phyloP scores from a whole-genome alignment of 139 green algal species.

The Chlamydomonas schloesseri region DNA sequence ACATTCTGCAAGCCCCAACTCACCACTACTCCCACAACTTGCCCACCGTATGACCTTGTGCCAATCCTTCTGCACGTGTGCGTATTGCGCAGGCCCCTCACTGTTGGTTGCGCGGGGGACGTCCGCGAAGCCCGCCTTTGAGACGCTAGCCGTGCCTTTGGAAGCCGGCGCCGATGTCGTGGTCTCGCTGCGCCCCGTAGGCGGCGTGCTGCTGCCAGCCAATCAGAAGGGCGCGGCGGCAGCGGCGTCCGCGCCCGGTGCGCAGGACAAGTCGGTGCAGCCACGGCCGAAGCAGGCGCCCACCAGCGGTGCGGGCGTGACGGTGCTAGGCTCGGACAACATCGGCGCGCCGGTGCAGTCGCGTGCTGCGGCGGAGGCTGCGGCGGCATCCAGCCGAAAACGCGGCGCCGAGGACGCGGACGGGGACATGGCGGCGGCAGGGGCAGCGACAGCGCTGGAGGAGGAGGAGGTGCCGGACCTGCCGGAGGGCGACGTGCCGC shows the following conservation, averaged over 20 bases:
- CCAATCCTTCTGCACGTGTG: no score
- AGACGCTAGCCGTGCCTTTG: conserved; percentile 53
- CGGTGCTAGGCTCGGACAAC: conserved; percentile 53
- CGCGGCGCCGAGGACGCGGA: neutral
- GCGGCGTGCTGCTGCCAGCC: conserved; percentile 44
- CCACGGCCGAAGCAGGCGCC: neutral
- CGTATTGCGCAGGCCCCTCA: conserved; percentile 48
- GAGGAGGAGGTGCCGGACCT: conserved; percentile 49
- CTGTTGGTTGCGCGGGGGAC: conserved; percentile 66
- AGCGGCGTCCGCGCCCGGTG: neutral
- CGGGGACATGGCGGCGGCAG: neutral
- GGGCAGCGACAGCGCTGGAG: neutral
- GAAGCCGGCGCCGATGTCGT: neutral
- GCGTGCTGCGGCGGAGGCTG: conserved; percentile 1
- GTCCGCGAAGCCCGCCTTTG: conserved; percentile 61
- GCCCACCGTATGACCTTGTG: no score
- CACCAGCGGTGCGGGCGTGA: conserved; percentile 23
- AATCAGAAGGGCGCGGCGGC: neutral
- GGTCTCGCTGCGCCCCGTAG: conserved; percentile 29
- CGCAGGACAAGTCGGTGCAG: conserved; percentile 16
- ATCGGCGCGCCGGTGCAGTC: conserved; percentile 33
- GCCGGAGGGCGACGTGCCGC: conserved; percentile 46
- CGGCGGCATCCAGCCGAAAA: conserved; percentile 21
- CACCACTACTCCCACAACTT: no score
- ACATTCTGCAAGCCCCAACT: no score